These are phyloP conservation scores for Pseudogymnoascus sp. DNA, from an alignment of 2,329 filamentous ascomycete genomes.

Conservation along the genomic window DNA sequence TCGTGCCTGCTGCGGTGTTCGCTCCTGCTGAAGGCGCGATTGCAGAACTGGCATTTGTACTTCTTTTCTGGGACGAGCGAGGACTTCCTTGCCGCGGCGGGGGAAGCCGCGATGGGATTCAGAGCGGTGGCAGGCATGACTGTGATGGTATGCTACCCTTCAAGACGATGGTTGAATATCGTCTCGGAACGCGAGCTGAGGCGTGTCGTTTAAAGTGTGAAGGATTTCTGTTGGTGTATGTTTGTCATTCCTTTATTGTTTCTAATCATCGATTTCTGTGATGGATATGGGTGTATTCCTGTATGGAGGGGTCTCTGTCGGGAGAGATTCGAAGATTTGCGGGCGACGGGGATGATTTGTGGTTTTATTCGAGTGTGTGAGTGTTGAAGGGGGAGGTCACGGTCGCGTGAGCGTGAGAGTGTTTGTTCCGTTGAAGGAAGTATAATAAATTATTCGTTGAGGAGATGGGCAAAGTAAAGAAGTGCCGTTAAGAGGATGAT, in stretches of 20 bases:
- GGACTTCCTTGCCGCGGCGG: slow-evolving; percentile 67
- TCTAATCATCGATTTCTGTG: slow-evolving; percentile 47
- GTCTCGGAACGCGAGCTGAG: slow-evolving; percentile 29
- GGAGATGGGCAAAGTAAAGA: slow-evolving; percentile 18
- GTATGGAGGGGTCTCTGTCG: slow-evolving; percentile 26
- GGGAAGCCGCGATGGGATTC: slow-evolving; percentile 55
- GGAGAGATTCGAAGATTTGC: slow-evolving; percentile 16
- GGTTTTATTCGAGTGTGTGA: slow-evolving; percentile 14
- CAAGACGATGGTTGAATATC: slow-evolving; percentile 30
- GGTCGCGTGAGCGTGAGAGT: slow-evolving; percentile 13
- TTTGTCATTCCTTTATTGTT: slow-evolving; percentile 46
- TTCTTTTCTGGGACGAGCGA: slow-evolving; percentile 83
- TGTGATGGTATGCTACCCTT: slow-evolving; percentile 26
- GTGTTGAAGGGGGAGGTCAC: not conserved
- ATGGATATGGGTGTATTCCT: slow-evolving; percentile 31
- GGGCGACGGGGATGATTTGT: not conserved
- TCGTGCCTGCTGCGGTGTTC: slow-evolving; percentile 97
- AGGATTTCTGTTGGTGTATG: slow-evolving; percentile 40
- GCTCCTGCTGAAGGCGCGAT: slow-evolving; percentile 91
- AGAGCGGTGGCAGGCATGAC: slow-evolving; percentile 67
- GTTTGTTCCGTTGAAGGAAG: slow-evolving; percentile 25
- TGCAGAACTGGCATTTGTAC: slow-evolving; percentile 99
- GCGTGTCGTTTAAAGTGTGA: slow-evolving; percentile 65
- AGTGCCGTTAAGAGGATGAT: slow-evolving; percentile 11
- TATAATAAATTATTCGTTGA: slow-evolving; percentile 16